Base-by-base conservation (phyloP, 1,284 basidiomycete genomes). In the Boletellus deceptivus region DNA sequence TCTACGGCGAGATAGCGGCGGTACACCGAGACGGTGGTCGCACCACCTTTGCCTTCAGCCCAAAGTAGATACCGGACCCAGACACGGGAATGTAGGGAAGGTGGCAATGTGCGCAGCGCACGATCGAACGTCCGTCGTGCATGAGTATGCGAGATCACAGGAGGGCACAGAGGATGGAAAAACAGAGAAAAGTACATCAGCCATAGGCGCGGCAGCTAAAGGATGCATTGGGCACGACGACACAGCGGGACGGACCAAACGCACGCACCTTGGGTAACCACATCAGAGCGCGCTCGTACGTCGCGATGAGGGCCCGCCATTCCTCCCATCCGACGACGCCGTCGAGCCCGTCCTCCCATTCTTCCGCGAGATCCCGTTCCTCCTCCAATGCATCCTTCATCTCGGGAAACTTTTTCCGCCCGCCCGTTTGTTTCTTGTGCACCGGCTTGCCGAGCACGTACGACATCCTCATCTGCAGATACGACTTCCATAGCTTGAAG, bases 61-160 rank as follows among this genome's bases (percentile, higher is more conserved):
- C 94, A 98, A 8, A 90, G 76, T n/a, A 99, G 81, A 69, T 98
- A 99, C 45, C 91, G 79, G 18, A 89, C 83, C 97, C 97, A 99
- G 57, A 99, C 82, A 36, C 94, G 87, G 14, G 84, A 82, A 67
- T 99, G 97, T n/a, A 98, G 76, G 42, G 93, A 94, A 4, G 93
- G 94, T 6, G 94, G 91, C 6, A 99, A 80, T 0, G 95, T 95
- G 45, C 97, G 87, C 25, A 99, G 74, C 1, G 96, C 93, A 46
- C 97, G 86, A 72, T 99, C 97, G 65, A 92, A 99, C 0, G 95
- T 97, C 55, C 87, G 82, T 17, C 96, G 84, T 6, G 94, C 94
- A 70, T 99, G 96, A 0, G 93, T 93, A 61, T 90, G 79, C 14
- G 90, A 89, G 52, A 99, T 78, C 20, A 81, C 70, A 2, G 94